Evolutionary conservation across 2,329 filamentous ascomycete genomes (phyloP), one percentile per base, ranked within the genome.

Genomic region (Neonectria coccinea): DNA sequence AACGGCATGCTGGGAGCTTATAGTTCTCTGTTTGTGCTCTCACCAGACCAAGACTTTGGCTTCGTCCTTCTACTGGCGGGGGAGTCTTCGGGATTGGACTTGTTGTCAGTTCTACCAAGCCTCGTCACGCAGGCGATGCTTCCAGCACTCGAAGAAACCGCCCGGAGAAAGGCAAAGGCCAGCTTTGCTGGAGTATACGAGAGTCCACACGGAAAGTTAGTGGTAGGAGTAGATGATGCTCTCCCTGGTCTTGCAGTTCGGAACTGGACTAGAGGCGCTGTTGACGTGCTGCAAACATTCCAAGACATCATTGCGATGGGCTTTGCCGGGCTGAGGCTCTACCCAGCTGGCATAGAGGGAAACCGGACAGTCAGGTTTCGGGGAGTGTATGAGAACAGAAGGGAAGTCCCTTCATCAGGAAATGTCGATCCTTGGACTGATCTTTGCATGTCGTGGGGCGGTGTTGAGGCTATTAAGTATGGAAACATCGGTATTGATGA

Each of bases 1-100:
- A 69, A 67, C 5, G 83, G 82, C 18, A 77, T 78, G 55, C 55
- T 81, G 9, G 77, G 77, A 18, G 51, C 64, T 29, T 84, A 83
- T 67, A 75, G 77, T 63, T 67, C 77, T n/a, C 56, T 74, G 4
- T 61, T 84, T 4, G 76, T 73, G 9, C 69, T 85, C 5, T 68
- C 84, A 0, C 81, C 82, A 0, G 81, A 84, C 65, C 83, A 83
- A 62, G 77, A 78, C 42, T 60, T 82, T 6, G 62, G 58, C 3
- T 44, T 64, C 36, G 48, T 31, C 4, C 22, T 69, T 10, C n/a
- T 66, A 5, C 11, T 59, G 11, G 67, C 67, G 14, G 58, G 79
- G 4, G 22, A 41, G 11, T 41, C 42, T 11, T 25, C 20, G 6
- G 51, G 20, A 1, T 7, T 41, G n/a, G 58, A 55, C 22, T 7